These are phyloP conservation scores for Melanopsichium pennsylvanicum DNA, from an alignment of 1,284 basidiomycete species.

Conservation along the genomic window DNA sequence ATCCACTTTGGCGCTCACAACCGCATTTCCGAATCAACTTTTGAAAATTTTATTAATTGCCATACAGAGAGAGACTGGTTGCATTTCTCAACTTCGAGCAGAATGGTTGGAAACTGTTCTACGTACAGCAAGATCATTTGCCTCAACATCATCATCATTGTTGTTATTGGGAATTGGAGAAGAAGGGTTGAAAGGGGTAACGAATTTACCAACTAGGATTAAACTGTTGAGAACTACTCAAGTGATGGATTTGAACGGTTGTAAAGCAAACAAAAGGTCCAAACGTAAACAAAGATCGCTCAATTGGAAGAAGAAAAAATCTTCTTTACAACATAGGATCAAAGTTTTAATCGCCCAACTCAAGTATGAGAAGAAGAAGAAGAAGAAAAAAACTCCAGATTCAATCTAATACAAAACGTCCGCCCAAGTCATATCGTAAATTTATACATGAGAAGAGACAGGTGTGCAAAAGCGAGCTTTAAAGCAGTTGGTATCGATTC, in stretches of 20 bases:
- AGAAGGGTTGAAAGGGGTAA: too few relatives aligned
- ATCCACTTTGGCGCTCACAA: slow-evolving; percentile 24
- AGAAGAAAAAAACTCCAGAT: background rate
- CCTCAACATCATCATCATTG: background rate
- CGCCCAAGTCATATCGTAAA: too few relatives aligned
- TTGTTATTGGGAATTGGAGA: too few relatives aligned
- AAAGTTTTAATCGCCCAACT: slow-evolving; percentile 2
- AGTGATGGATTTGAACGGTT: slow-evolving; percentile 30
- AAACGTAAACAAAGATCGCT: slow-evolving; percentile 17
- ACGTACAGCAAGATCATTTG: slow-evolving; percentile 5
- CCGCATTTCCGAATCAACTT: background rate
- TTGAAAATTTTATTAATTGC: slow-evolving; percentile 5
- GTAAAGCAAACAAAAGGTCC: slow-evolving; percentile 24
- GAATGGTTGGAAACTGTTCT: slow-evolving; percentile 35
- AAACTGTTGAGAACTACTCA: slow-evolving; percentile 37
- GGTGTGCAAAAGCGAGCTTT: background rate
- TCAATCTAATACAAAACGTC: too few relatives aligned
- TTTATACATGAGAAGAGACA: too few relatives aligned
- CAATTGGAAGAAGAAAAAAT: slow-evolving; percentile 30
- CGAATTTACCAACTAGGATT: slow-evolving; percentile 21
- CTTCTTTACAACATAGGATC: slow-evolving; percentile 11
- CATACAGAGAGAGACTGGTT: slow-evolving; percentile 20
- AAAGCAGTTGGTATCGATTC: background rate
- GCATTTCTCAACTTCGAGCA: slow-evolving; percentile 10
- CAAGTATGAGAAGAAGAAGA: background rate